Base-by-base conservation (phyloP, 129 eudicot genomes). In the Saposhnikovia divaricata region DNA sequence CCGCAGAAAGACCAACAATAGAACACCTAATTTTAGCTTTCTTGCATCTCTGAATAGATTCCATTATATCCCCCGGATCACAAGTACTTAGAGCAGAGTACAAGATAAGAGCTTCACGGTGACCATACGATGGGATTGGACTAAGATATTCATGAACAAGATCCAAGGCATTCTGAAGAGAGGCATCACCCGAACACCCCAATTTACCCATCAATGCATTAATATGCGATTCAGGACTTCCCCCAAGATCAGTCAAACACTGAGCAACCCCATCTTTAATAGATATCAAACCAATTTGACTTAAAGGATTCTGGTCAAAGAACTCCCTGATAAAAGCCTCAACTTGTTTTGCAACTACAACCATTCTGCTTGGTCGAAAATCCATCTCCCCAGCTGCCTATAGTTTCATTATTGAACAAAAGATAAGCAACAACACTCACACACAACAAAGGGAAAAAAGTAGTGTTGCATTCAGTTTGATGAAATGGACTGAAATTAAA, bases 351-450 rank as follows among this genome's bases (percentile, higher is more conserved):
- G 97, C 97, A 75, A 95, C 91, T 75, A 95, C 96, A 78, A 84
- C 81, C 99, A 95, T 92, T 78, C 99, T 81, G 78, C 94, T 95
- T 75, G 99, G 97, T 46, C 90, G 92, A 46, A 90, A 89, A 84
- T 95, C 99, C 92, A 82, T 87, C 83, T 95, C 97, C 69, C 92
- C 87, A 46, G 99, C 97, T 81, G 99, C 99, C 99, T 95, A 77
- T 84, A 34, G 66, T 6, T 59, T 59, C 66, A 9, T 59, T 9
- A 59, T 59, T n/a, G 25, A 7, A 59, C 28, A 59, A 44, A 63
- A 69, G 15, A 66, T 81, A 77, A 46, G 42, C 74, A 87, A 7
- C 50, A 21, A 40, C 16, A 10, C 4, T 28, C 23, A 71, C 46
- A n/a, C 12, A 34, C 73, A n/a, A 27, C 34, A 68, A 31, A 68